A percentile compares a stretch with the other conserved stretches of the same genome.
phyloP scores from a whole-genome alignment of 345 rosid genomes.

The Acer yangbiense region DNA sequence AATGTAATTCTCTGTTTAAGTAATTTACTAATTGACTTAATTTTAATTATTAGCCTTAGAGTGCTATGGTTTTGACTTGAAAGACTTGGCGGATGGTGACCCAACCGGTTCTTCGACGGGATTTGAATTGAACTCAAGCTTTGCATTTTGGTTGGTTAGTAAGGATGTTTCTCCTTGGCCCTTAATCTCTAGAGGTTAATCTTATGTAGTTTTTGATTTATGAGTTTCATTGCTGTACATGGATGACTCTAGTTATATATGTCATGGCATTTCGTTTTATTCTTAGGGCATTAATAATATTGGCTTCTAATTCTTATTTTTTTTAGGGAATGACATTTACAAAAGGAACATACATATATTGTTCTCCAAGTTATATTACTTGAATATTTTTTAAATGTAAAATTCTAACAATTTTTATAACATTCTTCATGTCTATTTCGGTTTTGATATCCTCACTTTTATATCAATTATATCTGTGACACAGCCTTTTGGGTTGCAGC shows the following conservation, averaged over 20 bases:
- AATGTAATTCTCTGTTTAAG: neutral
- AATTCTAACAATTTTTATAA: neutral
- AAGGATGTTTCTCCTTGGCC: neutral
- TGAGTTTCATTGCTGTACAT: neutral
- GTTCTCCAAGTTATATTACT: neutral
- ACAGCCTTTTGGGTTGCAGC: conserved; percentile 40
- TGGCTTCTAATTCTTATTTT: neutral
- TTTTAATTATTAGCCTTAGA: neutral
- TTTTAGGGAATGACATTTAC: neutral
- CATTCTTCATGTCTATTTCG: conserved; percentile 3
- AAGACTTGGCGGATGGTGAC: neutral
- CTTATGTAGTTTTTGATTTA: neutral
- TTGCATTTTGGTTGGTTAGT: neutral
- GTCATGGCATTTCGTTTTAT: neutral
- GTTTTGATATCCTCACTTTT: conserved; percentile 11
- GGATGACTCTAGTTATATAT: neutral
- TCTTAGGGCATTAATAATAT: neutral
- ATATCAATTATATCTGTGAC: conserved; percentile 18
- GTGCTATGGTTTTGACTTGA: conserved; percentile 1
- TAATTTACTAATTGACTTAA: neutral
- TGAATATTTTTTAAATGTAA: conserved; percentile 5
- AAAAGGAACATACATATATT: neutral
- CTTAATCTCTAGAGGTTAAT: neutral
- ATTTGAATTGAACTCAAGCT: neutral
- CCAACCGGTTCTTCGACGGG: neutral